phyloP scores from a whole-genome alignment of 139 green algal species.

The Desmodesmus armatus region DNA sequence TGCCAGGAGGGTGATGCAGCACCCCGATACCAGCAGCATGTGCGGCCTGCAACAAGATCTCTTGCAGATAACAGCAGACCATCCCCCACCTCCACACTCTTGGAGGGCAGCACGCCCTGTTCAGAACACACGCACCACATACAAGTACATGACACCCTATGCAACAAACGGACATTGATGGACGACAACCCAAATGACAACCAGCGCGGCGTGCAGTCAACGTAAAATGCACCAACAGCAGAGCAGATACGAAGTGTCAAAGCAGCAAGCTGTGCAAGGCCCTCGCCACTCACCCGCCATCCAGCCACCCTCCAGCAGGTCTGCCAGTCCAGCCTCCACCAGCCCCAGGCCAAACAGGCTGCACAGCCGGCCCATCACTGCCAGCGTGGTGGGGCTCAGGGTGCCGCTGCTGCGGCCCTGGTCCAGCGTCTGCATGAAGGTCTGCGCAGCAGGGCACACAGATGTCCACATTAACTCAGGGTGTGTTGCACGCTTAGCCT shows the following conservation, averaged over 20 bases:
- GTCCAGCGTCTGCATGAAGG: conserved; percentile 46
- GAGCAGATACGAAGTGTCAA: background rate
- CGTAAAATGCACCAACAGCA: background rate
- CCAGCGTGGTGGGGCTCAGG: conserved; percentile 37
- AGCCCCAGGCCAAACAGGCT: conserved; percentile 71
- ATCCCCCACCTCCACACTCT: no score
- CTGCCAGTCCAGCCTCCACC: conserved; percentile 60
- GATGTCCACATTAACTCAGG: no score
- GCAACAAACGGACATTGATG: no score
- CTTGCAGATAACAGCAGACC: no score
- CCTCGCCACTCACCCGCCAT: conserved; percentile 42
- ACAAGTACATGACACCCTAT: no score
- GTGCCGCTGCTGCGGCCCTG: background rate
- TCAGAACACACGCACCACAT: no score
- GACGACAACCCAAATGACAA: no score
- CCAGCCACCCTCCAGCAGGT: conserved; percentile 82
- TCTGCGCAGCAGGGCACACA: conserved; percentile 31
- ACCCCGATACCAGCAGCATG: background rate
- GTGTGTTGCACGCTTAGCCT: no score
- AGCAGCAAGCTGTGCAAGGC: background rate
- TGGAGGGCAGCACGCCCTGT: no score
- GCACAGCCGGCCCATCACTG: conserved; percentile 71
- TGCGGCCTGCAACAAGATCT: background rate
- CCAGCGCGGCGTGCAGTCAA: no score
- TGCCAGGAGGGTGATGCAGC: background rate